These are phyloP conservation scores for Pyrenula massariospora DNA, from an alignment of 495 filamentous ascomycete species.

Conservation along the genomic window DNA sequence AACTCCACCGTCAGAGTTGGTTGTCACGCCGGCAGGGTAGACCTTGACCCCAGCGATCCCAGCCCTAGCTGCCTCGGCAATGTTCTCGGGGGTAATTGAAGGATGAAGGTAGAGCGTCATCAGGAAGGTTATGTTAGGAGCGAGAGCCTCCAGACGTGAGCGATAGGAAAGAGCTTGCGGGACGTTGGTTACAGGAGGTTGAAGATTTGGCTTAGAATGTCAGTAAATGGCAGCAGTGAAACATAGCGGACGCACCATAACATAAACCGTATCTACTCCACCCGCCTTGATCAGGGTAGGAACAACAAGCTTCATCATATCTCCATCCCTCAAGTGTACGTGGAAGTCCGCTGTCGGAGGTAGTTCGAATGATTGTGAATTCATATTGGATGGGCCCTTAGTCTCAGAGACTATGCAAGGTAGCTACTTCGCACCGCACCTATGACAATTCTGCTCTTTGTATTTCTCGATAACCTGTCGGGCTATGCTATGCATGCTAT, in stretches of 20 bases:
- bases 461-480: too few species aligned
- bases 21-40: constrained; percentile 54
- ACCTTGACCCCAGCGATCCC: constrained; percentile 53
- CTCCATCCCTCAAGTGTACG: constrained; percentile 32
- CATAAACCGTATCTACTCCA: constrained; percentile 68
- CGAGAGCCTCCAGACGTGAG: constrained; percentile 49
- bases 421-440: too few species aligned
- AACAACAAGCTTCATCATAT: constrained; percentile 61
- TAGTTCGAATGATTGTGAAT: constrained; percentile 28
- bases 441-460: too few species aligned
- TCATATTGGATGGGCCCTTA: too few species aligned
- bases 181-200: constrained; percentile 67
- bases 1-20: constrained; percentile 76
- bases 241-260: constrained; percentile 49
- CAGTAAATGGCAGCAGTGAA: neutral
- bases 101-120: constrained; percentile 85
- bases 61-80: constrained; percentile 56
- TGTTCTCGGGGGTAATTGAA: constrained; percentile 64
- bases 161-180: constrained; percentile 67
- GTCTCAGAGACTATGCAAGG: too few species aligned
- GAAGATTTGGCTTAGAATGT: constrained; percentile 45
- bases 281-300: constrained; percentile 59
- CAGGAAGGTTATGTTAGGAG: constrained; percentile 64
- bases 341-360: constrained; percentile 64
- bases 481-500: too few species aligned